phyloP scores from a whole-genome alignment of 208 protist genomes.

The Trypanosomatidae sp. region DNA sequence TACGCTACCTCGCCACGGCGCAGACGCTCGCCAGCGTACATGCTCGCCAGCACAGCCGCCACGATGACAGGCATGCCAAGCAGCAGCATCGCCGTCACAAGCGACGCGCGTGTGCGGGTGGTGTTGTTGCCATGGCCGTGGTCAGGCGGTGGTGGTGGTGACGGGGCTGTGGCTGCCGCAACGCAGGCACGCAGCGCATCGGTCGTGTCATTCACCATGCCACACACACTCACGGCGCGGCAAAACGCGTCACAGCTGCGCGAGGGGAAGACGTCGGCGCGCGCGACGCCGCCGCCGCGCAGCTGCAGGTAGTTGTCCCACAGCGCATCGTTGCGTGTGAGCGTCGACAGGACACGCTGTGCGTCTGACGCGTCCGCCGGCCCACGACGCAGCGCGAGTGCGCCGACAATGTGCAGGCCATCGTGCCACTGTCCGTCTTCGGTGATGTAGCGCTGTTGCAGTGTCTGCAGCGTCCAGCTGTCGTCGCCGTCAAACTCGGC shows the following conservation, averaged over 20 bases:
- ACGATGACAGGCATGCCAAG: neutral
- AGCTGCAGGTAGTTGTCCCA: slow-evolving; percentile 34
- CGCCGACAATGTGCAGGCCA: slow-evolving; percentile 12
- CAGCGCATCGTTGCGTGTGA: slow-evolving; percentile 12
- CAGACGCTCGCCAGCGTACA: too few species aligned
- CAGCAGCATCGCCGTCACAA: neutral
- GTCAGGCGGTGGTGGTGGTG: too few species aligned
- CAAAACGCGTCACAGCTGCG: slow-evolving; percentile 22
- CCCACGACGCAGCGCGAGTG: slow-evolving; percentile 11
- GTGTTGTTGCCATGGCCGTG: too few species aligned
- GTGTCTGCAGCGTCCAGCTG: slow-evolving; percentile 14
- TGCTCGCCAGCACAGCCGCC: neutral
- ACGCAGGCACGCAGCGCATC: slow-evolving; percentile 22
- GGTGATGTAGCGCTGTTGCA: slow-evolving; percentile 30
- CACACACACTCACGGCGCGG: slow-evolving; percentile 31
- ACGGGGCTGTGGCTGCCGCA: neutral
- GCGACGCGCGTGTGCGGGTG: neutral
- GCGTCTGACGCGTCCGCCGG: slow-evolving; percentile 11
- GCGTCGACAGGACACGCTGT: slow-evolving; percentile 1
- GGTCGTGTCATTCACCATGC: slow-evolving; percentile 23
- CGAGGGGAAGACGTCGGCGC: slow-evolving; percentile 12
- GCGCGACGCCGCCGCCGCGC: slow-evolving; percentile 19
- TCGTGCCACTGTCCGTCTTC: slow-evolving; percentile 14
- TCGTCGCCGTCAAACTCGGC: slow-evolving; percentile 19
- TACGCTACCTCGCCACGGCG: too few species aligned